phyloP scores from a whole-genome alignment of 2,329 filamentous ascomycete species.

The Trichoderma afroharzianum region DNA sequence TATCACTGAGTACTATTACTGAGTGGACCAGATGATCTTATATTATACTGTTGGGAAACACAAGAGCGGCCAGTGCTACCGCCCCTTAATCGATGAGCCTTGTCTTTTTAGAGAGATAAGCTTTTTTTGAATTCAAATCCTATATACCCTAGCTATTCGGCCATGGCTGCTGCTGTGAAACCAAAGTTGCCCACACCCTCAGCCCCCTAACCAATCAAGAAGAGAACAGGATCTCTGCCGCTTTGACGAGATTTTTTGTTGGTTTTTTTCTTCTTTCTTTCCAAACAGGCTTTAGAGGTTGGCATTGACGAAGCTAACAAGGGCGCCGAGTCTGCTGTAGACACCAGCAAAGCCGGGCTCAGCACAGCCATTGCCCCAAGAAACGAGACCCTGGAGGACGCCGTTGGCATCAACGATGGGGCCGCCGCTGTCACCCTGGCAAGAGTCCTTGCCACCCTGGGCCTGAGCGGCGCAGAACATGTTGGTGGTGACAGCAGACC shows the following conservation, averaged over 20 bases:
- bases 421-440: slow-evolving; percentile 32
- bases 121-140: background rate
- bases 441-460: slow-evolving; percentile 30
- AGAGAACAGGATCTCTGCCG: background rate
- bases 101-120: background rate
- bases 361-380: slow-evolving; percentile 32
- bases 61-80: background rate
- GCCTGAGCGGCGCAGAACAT: slow-evolving; percentile 33
- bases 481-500: slow-evolving; percentile 24
- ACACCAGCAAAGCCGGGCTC: slow-evolving; percentile 26
- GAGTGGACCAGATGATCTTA: background rate
- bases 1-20: background rate
- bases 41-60: background rate
- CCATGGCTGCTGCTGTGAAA: background rate
- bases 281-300: background rate
- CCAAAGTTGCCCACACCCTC: background rate
- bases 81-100: background rate
- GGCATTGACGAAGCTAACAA: slow-evolving; percentile 27
- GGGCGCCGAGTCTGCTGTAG: slow-evolving; percentile 27
- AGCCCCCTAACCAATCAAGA: background rate
- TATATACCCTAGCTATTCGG: slow-evolving; percentile 4
- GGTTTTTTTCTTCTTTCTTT: background rate
- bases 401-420: slow-evolving; percentile 27
- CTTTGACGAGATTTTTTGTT: background rate
- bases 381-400: slow-evolving; percentile 28